These are phyloP conservation scores for Limonium bicolor DNA, from an alignment of 148 eudicot species.

Conservation along the genomic window DNA sequence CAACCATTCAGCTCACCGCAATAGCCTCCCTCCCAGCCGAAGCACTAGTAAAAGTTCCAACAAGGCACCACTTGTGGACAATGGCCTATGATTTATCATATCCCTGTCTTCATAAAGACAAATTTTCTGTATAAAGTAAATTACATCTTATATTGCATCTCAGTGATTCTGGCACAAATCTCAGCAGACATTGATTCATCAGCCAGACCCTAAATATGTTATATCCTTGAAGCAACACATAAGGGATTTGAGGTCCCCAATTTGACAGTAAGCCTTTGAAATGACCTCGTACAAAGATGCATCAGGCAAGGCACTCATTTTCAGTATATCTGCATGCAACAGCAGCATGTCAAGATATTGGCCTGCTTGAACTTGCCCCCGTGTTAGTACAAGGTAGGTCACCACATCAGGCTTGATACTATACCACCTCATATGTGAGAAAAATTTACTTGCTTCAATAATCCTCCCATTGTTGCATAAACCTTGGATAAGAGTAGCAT, in stretches of 20 bases:
- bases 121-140: too few relatives aligned
- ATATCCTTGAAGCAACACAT: constrained; percentile 24
- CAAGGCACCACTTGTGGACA: too few relatives aligned
- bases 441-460: constrained; percentile 47
- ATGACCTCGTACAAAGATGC: constrained; percentile 15
- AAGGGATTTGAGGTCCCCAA: constrained; percentile 26
- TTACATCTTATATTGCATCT: too few relatives aligned
- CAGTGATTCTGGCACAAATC: too few relatives aligned
- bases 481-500: constrained; percentile 57
- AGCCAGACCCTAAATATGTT: too few relatives aligned
- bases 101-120: too few relatives aligned
- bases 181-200: too few relatives aligned
- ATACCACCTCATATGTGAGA: constrained; percentile 38
- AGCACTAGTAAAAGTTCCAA: too few relatives aligned
- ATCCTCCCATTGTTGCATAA: constrained; percentile 45
- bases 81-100: too few relatives aligned
- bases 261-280: constrained; percentile 27
- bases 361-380: constrained; percentile 26
- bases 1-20: too few relatives aligned
- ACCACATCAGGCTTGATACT: constrained; percentile 47
- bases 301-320: constrained; percentile 42
- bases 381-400: constrained; percentile 27
- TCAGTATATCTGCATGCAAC: constrained; percentile 79
- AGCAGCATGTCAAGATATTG: constrained; percentile 32
- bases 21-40: too few relatives aligned